Evolutionary conservation across 2,329 filamentous ascomycete species (phyloP), one percentile per base, ranked within the genome.

Genomic region (Aschersonia sp.): DNA sequence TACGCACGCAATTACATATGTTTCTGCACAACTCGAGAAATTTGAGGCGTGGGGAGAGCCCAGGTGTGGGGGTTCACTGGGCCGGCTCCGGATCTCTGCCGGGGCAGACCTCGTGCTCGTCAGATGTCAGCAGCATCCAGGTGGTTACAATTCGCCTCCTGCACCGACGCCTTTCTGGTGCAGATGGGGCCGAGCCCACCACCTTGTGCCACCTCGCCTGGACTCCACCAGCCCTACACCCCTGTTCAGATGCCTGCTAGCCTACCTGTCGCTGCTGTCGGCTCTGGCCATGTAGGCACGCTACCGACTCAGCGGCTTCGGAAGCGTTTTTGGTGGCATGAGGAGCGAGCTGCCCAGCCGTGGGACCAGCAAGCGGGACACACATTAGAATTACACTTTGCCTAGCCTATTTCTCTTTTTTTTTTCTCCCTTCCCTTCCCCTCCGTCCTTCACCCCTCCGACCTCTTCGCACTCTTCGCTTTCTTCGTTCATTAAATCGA

Each of bases 81-180:
- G 11, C 46, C 41, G 44, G 44, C 40, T 46, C 48, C 48, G 48
- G 42, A 46, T 47, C 40, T 50, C 43, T 43, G 46, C 48, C 43
- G 46, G 22, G 37, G 30, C 44, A 45, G 40, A 46, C 44, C 46
- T 42, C 46, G 49, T 48, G 46, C 46, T 43, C 32, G 31, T 43
- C 49, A 48, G 22, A 39, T 46, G 46, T 48, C 44, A 50, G 44
- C 44, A 42, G 30, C 29, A 32, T 31, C 30, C 10, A 37, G 31
- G 39, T 35, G 40, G 41, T 32, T 43, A 35, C 42, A 32, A 41
- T 42, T 9, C 12, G 11, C 11, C 37, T 42, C 12, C n/a, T 42
- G 35, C 42, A 42, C 14, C 43, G 42, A 42, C 40, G 12, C 33
- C 42, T 14, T 7, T 14, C 30, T 39, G 45, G 5, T 30, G 45